Conservation (phyloP, 306 rosid genomes). For the Quercus berberidifolia region DNA sequence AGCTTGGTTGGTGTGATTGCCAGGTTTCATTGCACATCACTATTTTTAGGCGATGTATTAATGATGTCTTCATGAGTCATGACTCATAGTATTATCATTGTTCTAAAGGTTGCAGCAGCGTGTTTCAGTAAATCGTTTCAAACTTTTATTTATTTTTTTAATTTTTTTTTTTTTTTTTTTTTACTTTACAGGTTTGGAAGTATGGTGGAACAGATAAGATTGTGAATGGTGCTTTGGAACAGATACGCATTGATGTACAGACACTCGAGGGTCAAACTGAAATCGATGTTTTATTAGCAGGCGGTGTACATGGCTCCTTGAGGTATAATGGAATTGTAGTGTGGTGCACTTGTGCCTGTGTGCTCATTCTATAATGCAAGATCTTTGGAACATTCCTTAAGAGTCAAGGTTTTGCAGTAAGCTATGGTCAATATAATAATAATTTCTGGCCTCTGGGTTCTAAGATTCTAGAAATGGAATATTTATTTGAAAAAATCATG, state of each 20-base stretch:
- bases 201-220: constrained; percentile 45
- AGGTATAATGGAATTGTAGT: constrained; percentile 42
- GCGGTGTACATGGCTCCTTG: constrained; percentile 51
- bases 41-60: not conserved
- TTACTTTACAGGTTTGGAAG: constrained; percentile 68
- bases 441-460: not conserved
- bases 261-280: constrained; percentile 52
- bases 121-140: not conserved
- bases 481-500: not conserved
- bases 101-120: not conserved
- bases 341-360: not conserved
- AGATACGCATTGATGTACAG: constrained; percentile 48
- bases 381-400: constrained; percentile 3
- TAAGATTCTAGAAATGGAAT: not conserved
- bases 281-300: constrained; percentile 54
- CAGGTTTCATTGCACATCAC: not conserved
- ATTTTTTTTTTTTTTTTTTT: not conserved
- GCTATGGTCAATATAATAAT: not conserved
- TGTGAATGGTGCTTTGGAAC: constrained; percentile 64
- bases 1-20: too few relatives aligned
- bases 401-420: not conserved
- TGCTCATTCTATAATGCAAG: not conserved
- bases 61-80: not conserved
- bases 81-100: not conserved
- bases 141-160: not conserved